A percentile compares a stretch with the other conserved stretches of the same genome.
Conservation (phyloP, 2,329 filamentous ascomycete species). For the Fonsecaea erecta region DNA sequence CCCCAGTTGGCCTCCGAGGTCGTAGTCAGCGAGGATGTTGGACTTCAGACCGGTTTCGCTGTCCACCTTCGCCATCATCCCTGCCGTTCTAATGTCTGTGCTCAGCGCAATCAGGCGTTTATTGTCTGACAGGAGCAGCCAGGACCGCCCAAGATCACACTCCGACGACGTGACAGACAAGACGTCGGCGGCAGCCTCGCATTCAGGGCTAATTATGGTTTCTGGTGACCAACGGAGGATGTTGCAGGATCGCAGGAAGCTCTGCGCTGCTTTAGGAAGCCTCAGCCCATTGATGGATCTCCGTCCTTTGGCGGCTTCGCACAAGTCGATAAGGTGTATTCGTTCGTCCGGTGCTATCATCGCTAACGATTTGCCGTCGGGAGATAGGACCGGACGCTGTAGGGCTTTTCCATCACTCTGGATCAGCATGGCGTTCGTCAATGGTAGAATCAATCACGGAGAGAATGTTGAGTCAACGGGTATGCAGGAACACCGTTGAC, state of each 20-base stretch:
- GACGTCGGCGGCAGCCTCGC: conserved; percentile 6
- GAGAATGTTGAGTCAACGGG: background rate
- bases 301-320: conserved; percentile 19
- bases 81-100: conserved; percentile 17
- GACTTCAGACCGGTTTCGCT: conserved; percentile 10
- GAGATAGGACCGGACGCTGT: conserved; percentile 28
- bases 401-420: conserved; percentile 19
- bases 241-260: conserved; percentile 21
- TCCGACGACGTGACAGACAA: conserved; percentile 21
- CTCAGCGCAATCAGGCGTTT: conserved; percentile 30
- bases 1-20: conserved; percentile 31
- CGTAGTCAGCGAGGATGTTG: conserved; percentile 33
- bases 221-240: conserved; percentile 34
- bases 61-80: conserved; percentile 11
- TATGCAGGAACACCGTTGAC: background rate
- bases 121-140: conserved; percentile 30
- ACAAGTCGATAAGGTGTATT: conserved; percentile 26
- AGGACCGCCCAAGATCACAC: conserved; percentile 19
- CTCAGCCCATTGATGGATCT: conserved; percentile 21
- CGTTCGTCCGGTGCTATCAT: conserved; percentile 24
- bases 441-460: background rate
- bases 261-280: conserved; percentile 7
- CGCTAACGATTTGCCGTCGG: conserved; percentile 28
- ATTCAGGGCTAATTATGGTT: background rate
- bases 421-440: conserved; percentile 15